phyloP scores from a whole-genome alignment of 129 eudicot species.

The Flaveria sonorensis region DNA sequence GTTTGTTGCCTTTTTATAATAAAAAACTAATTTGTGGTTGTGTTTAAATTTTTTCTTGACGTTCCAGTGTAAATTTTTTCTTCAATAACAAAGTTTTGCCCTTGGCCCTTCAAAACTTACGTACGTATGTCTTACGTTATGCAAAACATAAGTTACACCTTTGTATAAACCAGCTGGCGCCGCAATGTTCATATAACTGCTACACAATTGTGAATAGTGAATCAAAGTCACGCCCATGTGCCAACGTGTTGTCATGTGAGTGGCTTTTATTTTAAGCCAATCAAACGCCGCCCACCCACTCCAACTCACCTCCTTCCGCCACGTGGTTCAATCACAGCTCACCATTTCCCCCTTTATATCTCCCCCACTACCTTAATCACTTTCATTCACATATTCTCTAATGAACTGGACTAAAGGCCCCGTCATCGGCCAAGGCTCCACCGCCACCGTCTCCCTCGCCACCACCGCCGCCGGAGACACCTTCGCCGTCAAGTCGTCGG shows the following conservation, averaged over 20 bases:
- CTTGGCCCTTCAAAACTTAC: too few relatives aligned
- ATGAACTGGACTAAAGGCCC: slow-evolving; percentile 75
- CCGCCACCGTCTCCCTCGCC: slow-evolving; percentile 73
- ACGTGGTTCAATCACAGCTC: slow-evolving; percentile 8
- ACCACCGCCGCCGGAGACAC: too few relatives aligned
- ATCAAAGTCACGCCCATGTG: background rate
- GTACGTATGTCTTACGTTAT: background rate
- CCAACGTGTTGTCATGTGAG: background rate
- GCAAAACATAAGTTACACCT: too few relatives aligned
- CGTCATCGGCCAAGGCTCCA: slow-evolving; percentile 65
- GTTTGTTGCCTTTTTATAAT: too few relatives aligned
- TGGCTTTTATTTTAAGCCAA: background rate
- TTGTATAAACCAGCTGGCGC: too few relatives aligned
- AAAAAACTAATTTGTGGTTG: too few relatives aligned
- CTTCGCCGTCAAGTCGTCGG: slow-evolving; percentile 70
- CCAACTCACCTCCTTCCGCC: background rate
- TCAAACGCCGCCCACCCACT: slow-evolving; percentile 2
- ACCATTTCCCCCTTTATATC: background rate
- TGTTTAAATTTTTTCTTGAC: too few relatives aligned
- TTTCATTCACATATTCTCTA: background rate
- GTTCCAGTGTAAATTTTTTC: too few relatives aligned
- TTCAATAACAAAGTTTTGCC: too few relatives aligned
- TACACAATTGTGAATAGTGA: background rate
- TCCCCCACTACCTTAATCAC: background rate
- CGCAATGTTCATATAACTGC: too few relatives aligned